Conservation (phyloP, 768 basidiomycete genomes). For the Phylloporus scabripes region DNA sequence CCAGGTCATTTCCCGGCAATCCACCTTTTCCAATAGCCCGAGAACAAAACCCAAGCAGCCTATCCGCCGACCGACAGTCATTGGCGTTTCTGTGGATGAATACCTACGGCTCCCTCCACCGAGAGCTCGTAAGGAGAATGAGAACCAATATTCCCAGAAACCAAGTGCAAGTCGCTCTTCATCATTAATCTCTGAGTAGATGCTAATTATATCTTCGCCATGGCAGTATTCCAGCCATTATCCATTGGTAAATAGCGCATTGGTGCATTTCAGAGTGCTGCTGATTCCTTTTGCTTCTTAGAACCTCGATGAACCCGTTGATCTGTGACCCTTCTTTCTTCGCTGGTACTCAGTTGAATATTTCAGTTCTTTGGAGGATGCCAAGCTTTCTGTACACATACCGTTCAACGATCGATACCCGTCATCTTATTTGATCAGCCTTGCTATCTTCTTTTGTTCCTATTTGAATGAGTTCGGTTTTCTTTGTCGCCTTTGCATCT, state of each 20-base stretch:
- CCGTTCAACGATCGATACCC: background rate
- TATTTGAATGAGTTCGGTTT: background rate
- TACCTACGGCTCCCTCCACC: background rate
- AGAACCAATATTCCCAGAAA: conserved; percentile 11
- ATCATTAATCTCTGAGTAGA: background rate
- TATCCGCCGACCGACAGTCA: conserved; percentile 12
- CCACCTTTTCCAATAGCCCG: conserved; percentile 7
- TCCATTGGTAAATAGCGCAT: conserved; percentile 14
- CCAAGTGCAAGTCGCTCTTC: conserved; percentile 12
- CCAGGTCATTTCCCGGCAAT: conserved; percentile 6
- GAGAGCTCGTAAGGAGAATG: background rate
- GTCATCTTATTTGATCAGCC: too few species aligned
- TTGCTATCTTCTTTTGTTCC: background rate
- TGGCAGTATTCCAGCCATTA: conserved; percentile 23
- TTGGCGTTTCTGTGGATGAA: conserved; percentile 4
- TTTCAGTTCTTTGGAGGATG: too few species aligned
- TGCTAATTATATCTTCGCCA: background rate
- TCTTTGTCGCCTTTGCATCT: too few species aligned
- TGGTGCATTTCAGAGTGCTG: background rate
- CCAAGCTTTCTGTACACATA: too few species aligned
- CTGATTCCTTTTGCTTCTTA: conserved; percentile 3
- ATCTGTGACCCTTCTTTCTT: conserved; percentile 11
- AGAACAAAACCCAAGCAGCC: conserved; percentile 1
- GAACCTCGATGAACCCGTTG: conserved; percentile 21
- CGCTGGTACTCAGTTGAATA: too few species aligned